Conservation (phyloP, 306 rosid species). For the Astragalus glycyphyllos region DNA sequence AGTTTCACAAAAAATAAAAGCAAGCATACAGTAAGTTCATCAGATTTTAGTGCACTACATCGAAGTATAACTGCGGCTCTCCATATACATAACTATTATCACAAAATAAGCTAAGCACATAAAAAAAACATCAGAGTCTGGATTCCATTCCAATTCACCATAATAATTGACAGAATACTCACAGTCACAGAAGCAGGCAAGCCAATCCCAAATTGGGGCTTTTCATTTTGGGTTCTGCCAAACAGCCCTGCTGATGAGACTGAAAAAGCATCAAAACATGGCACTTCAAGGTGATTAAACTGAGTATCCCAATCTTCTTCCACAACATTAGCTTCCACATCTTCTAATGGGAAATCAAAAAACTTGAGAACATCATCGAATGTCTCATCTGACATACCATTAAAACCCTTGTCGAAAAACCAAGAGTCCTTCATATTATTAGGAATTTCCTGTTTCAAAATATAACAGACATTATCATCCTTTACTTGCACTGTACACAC, state of each 20-base stretch:
- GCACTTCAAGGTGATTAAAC: conserved; percentile 58
- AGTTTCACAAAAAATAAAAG: conserved; percentile 18
- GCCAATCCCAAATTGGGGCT: conserved; percentile 41
- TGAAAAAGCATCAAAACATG: conserved; percentile 55
- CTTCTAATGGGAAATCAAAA: conserved; percentile 80
- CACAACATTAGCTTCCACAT: conserved; percentile 54
- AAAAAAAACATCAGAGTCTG: conserved; percentile 14
- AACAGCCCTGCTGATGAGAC: conserved; percentile 43
- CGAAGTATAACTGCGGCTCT: conserved; percentile 13
- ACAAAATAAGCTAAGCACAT: neutral
- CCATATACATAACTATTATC: neutral
- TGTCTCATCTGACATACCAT: conserved; percentile 57
- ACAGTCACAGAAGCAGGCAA: conserved; percentile 68
- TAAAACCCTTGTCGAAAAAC: conserved; percentile 58
- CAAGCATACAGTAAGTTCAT: conserved; percentile 11
- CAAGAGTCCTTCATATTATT: conserved; percentile 62
- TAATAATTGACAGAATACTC: conserved; percentile 41
- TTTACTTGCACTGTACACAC: conserved; percentile 24
- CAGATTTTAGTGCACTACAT: conserved; percentile 25
- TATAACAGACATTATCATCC: conserved; percentile 34
- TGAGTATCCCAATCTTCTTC: conserved; percentile 70
- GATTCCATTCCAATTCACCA: conserved; percentile 13
- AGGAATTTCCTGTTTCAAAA: conserved; percentile 52
- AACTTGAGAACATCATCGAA: conserved; percentile 52
- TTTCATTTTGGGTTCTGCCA: conserved; percentile 37